phyloP scores from a whole-genome alignment of 2,329 filamentous ascomycete species.

The Paracorniculantispora psalliotae region DNA sequence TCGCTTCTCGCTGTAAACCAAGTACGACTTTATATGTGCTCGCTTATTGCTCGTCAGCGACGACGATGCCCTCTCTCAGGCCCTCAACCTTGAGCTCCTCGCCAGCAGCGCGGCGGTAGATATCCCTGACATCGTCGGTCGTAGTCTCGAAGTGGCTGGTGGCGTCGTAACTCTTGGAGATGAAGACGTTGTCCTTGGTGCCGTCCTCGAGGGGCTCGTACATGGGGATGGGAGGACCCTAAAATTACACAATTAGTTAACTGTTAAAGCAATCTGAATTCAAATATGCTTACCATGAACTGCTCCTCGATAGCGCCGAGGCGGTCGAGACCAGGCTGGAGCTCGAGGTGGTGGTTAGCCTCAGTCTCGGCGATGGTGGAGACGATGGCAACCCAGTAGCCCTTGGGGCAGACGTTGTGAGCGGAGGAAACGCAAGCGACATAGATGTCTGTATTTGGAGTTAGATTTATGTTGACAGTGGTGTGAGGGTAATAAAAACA shows the following conservation, averaged over 20 bases:
- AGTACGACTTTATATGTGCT: constrained; percentile 5
- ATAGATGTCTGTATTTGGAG: constrained; percentile 71
- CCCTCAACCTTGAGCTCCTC: constrained; percentile 86
- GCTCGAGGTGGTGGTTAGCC: constrained; percentile 92
- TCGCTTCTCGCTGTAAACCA: neutral
- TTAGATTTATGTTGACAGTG: constrained; percentile 7
- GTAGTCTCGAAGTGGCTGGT: constrained; percentile 95
- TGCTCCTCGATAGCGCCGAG: constrained; percentile 93
- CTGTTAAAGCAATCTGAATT: neutral
- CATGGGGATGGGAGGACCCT: constrained; percentile 80
- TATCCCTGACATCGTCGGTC: constrained; percentile 87
- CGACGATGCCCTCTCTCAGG: constrained; percentile 71
- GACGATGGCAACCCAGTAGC: constrained; percentile 98
- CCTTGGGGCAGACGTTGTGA: constrained; percentile 98
- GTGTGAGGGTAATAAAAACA: constrained; percentile 23
- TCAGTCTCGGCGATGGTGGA: constrained; percentile 91
- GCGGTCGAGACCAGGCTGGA: constrained; percentile 85
- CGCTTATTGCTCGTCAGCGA: constrained; percentile 58
- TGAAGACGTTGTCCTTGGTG: constrained; percentile 84
- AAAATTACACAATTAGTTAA: neutral
- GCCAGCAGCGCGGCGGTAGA: constrained; percentile 78
- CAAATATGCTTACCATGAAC: constrained; percentile 65
- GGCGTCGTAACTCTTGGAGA: constrained; percentile 98
- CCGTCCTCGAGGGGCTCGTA: constrained; percentile 88
- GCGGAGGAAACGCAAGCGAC: constrained; percentile 91